A percentile compares a stretch with the other conserved stretches of the same genome.
Evolutionary conservation across 2,329 filamentous ascomycete species (phyloP).

Genomic region (Colletotrichum salicis): DNA sequence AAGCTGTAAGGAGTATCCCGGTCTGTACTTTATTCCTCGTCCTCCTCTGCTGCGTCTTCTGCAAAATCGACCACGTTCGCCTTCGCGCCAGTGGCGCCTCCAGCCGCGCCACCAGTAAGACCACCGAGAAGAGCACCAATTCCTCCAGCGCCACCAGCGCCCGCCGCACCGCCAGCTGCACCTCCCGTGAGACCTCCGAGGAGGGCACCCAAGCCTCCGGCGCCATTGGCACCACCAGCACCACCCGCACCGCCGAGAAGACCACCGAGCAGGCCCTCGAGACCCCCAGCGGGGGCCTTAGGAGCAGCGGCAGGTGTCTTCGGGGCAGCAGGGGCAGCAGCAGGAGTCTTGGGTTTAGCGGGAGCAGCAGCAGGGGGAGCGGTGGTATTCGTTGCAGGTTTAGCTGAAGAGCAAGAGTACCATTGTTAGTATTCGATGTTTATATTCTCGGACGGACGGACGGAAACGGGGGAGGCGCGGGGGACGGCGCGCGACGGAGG

Average conservation of each 20-base stretch:
- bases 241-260: conserved; percentile 14
- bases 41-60: conserved; percentile 21
- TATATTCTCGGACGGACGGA: background rate
- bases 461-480: conserved; percentile 2
- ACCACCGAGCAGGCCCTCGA: conserved; percentile 15
- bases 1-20: conserved; percentile 25
- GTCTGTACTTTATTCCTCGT: conserved; percentile 20
- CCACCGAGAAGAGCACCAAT: background rate
- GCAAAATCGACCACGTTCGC: conserved; percentile 12
- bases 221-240: conserved; percentile 6
- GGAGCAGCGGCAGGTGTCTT: background rate
- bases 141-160: background rate
- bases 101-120: conserved; percentile 3
- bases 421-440: conserved; percentile 17
- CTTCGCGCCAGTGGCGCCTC: conserved; percentile 1
- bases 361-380: conserved; percentile 16
- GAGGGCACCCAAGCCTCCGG: conserved; percentile 3
- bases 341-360: background rate
- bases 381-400: conserved; percentile 12
- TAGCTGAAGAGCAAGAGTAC: background rate
- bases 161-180: conserved; percentile 10
- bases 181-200: conserved; percentile 9
- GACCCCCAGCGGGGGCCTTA: conserved; percentile 18
- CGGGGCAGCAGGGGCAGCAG: background rate
- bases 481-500: conserved; percentile 17